These are phyloP conservation scores for Mortierella sp. DNA, from an alignment of 371 early-diverging fungal species.

Conservation along the genomic window DNA sequence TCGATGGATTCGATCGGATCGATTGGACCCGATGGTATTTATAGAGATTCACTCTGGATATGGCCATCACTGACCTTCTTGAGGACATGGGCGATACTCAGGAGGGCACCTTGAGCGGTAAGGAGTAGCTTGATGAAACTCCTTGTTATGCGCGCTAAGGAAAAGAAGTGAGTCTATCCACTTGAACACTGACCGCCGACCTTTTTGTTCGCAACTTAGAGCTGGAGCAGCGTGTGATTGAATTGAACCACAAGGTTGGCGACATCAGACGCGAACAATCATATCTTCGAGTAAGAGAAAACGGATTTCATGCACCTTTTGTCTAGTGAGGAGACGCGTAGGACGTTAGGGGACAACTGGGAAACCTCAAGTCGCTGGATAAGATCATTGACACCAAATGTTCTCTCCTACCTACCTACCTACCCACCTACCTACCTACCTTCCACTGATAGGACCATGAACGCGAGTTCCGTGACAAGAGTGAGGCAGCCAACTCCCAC, in stretches of 20 bases:
- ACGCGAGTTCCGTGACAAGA: constrained; percentile 87
- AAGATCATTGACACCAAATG: too few relatives aligned
- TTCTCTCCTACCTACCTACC: too few relatives aligned
- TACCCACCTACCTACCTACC: too few relatives aligned
- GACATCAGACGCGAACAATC: constrained; percentile 90
- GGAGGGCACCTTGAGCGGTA: constrained; percentile 69
- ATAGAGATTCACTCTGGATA: constrained; percentile 39
- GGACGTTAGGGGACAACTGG: too few relatives aligned
- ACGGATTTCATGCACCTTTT: not conserved
- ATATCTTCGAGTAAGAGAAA: constrained; percentile 81
- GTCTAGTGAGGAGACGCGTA: too few relatives aligned
- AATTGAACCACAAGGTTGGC: constrained; percentile 83
- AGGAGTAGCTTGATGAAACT: too few relatives aligned
- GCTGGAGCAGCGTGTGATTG: constrained; percentile 76
- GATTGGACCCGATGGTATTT: not conserved
- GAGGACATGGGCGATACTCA: constrained; percentile 36
- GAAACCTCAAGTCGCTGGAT: too few relatives aligned
- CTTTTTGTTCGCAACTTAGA: constrained; percentile 57
- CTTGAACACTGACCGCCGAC: not conserved
- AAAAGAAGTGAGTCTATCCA: too few relatives aligned
- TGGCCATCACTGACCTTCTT: constrained; percentile 33
- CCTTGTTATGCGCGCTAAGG: too few relatives aligned
- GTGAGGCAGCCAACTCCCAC: constrained; percentile 84
- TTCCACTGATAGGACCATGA: constrained; percentile 90
- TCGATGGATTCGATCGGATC: too few relatives aligned